Base-by-base conservation (phyloP, 73 alveolate genomes). In the Effrenium voratum region DNA sequence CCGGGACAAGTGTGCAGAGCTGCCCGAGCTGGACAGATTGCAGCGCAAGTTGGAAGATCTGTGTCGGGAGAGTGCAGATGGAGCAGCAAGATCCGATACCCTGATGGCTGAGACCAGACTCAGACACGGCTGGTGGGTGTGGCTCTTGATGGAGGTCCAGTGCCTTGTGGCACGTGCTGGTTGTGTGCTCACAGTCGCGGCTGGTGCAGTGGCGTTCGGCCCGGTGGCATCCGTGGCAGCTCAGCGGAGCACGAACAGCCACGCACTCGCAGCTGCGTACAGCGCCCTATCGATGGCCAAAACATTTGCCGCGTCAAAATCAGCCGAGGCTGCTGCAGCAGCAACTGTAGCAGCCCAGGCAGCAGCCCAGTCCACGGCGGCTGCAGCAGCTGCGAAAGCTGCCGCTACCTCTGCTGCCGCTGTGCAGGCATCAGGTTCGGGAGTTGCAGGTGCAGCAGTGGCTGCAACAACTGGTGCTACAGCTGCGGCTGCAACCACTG, bases 21-120 rank as follows among this genome's bases (percentile, higher is more conserved):
- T 88, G 41, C 95, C 95, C 32, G 43, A 88, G 95, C 13, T 88
- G 72, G 72, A 88, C 43, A 47, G 60, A 38, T 55, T 88, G 84
- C 41, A 32, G 63, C 5, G 28, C 15, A 38, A 43, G 57, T 2
- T 66, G 41, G 68, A 52, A 13, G 73, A 52, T 70, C 60, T 44
- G 55, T 88, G 95, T 40, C 68, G n/a, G 26, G 72, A 12, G 0
- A n/a, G n/a, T n/a, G 47, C 81, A n/a, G 73, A 60, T 10, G 86
- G 55, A 38, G 86, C 73, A 3, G 24, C 2, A 8, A 10, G 55
- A n/a, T 26, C 95, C 2, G 95, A 88, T 10, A 55, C 15, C 15
- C 43, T 88, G 46, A 60, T 60, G 5, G 68, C 36, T 1, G 75
- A 88, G 44, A 46, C 85, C 38, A 59, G 45, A 73, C 13, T 12